phyloP scores from a whole-genome alignment of 192 early-diverging fungal genomes.

The Podila minutissima region DNA sequence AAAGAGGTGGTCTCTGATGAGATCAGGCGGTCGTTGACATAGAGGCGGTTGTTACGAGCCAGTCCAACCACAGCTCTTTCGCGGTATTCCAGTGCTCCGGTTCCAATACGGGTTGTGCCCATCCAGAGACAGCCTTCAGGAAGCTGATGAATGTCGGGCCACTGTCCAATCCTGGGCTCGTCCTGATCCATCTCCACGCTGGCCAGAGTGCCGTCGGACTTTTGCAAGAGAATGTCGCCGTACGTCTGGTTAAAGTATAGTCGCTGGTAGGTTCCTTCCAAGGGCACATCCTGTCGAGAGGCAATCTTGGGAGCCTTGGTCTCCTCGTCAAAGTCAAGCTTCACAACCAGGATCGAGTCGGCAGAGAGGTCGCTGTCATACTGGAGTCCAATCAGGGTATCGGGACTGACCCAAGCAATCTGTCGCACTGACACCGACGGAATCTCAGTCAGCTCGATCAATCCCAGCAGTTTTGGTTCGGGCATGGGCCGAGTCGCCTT shows the following conservation, averaged over 20 bases:
- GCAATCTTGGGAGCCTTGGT: conserved; percentile 28
- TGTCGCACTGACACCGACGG: conserved; percentile 63
- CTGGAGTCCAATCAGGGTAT: conserved; percentile 65
- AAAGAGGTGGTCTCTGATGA: conserved; percentile 88
- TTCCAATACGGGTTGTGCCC: conserved; percentile 45
- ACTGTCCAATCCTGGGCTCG: conserved; percentile 27
- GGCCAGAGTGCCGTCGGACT: conserved; percentile 30
- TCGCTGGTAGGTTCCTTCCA: conserved; percentile 45
- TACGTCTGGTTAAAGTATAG: conserved; percentile 51
- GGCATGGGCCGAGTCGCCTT: conserved; percentile 18
- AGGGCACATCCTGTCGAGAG: conserved; percentile 17
- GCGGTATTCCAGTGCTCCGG: conserved; percentile 39
- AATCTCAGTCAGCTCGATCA: conserved; percentile 46
- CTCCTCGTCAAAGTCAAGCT: conserved; percentile 47
- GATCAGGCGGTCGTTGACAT: conserved; percentile 74
- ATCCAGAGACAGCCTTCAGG: conserved; percentile 55
- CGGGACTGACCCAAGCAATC: conserved; percentile 68
- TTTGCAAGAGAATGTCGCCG: conserved; percentile 42
- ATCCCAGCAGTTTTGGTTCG: conserved; percentile 45
- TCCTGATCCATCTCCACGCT: conserved; percentile 19
- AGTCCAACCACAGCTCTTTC: conserved; percentile 75
- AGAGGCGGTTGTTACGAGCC: conserved; percentile 85
- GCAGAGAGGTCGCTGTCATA: conserved; percentile 46
- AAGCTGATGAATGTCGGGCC: conserved; percentile 31
- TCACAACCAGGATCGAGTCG: conserved; percentile 54